Conservation (phyloP, 2,329 filamentous ascomycete genomes). For the Alternaria panax region DNA sequence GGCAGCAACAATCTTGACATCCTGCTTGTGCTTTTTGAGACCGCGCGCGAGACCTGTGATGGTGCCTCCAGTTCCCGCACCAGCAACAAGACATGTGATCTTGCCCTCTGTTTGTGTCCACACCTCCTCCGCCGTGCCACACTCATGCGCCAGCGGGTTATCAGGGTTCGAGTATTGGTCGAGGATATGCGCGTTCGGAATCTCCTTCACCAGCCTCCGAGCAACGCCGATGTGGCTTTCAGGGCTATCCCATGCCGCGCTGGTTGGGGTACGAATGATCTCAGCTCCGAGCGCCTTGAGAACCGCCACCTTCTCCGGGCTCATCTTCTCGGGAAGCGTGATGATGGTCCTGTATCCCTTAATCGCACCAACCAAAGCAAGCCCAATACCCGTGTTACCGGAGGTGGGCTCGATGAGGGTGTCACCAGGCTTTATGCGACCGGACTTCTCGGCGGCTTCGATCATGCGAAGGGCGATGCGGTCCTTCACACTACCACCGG, state of each 20-base stretch:
- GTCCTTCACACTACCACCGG: constrained; percentile 92
- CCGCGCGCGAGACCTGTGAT: constrained; percentile 89
- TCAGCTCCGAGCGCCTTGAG: constrained; percentile 92
- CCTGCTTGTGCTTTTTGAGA: constrained; percentile 82
- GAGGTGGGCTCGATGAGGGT: constrained; percentile 98
- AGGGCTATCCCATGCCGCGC: constrained; percentile 91
- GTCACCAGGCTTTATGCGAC: constrained; percentile 95
- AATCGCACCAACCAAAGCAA: constrained; percentile 91
- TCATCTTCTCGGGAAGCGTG: constrained; percentile 99
- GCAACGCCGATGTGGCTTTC: constrained; percentile 98
- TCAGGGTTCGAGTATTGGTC: constrained; percentile 94
- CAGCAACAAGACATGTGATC: constrained; percentile 84
- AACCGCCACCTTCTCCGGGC: constrained; percentile 95
- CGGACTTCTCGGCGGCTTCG: constrained; percentile 88
- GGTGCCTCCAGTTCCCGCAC: constrained; percentile 93
- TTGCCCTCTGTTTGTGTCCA: constrained; percentile 88
- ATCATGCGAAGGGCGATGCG: constrained; percentile 97
- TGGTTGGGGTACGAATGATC: constrained; percentile 96
- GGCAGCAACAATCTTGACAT: constrained; percentile 88
- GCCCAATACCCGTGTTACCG: constrained; percentile 96
- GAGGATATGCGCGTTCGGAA: constrained; percentile 95
- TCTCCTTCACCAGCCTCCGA: constrained; percentile 86
- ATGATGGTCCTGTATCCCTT: constrained; percentile 99
- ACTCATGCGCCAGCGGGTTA: constrained; percentile 93
- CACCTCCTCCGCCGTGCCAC: constrained; percentile 94